Evolutionary conservation across 768 basidiomycete genomes (phyloP).

Genomic region (Russula sp.): DNA sequence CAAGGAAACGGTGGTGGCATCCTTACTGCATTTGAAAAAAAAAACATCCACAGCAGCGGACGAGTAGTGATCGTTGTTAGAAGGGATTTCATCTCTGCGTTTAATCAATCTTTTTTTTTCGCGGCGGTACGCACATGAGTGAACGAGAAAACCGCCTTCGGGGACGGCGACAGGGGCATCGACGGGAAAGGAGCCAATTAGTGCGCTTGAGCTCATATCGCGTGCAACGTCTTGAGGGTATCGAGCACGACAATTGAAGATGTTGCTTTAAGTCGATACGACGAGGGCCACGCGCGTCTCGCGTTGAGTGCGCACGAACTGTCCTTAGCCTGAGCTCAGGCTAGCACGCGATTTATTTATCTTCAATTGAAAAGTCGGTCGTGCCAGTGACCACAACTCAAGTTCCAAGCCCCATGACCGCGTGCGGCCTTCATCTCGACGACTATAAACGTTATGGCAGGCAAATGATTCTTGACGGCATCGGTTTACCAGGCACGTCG

Average conservation of each 20-base stretch:
- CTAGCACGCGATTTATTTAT: no score
- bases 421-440: constrained; percentile 32
- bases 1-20: constrained; percentile 51
- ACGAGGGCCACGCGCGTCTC: no score
- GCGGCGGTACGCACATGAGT: constrained; percentile 30
- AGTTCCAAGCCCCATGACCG: not conserved
- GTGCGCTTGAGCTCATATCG: constrained; percentile 14
- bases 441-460: constrained; percentile 92
- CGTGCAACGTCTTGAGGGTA: not conserved
- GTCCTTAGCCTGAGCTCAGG: no score
- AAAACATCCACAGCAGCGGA: no score
- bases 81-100: no score
- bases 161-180: constrained; percentile 15
- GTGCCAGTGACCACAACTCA: not conserved
- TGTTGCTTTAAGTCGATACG: no score
- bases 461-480: constrained; percentile 90
- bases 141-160: constrained; percentile 37
- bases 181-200: not conserved
- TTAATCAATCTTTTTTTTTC: no score
- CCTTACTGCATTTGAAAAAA: constrained; percentile 28
- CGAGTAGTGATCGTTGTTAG: no score
- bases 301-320: no score
- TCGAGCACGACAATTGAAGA: not conserved
- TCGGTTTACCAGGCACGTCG: constrained; percentile 72
- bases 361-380: no score